Conservation (phyloP, 2,329 filamentous ascomycete genomes). For the Aspergillus arachidicola region DNA sequence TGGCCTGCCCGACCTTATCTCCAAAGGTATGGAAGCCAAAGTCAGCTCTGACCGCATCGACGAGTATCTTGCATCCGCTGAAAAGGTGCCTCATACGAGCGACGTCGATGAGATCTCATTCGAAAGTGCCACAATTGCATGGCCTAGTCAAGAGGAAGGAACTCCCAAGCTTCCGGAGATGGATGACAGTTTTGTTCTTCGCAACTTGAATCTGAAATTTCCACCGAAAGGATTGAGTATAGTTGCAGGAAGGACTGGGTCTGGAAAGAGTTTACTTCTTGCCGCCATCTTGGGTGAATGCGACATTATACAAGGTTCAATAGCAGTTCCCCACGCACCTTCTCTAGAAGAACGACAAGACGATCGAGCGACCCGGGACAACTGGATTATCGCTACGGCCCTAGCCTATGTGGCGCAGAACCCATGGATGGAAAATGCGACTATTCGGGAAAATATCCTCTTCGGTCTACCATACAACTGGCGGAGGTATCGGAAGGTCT, state of each 20-base stretch:
- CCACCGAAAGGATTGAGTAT: constrained; percentile 72
- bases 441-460: constrained; percentile 75
- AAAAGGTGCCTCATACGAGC: constrained; percentile 59
- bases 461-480: constrained; percentile 73
- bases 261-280: constrained; percentile 74
- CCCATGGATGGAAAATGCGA: constrained; percentile 83
- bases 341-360: constrained; percentile 63
- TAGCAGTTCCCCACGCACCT: constrained; percentile 56
- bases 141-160: constrained; percentile 66
- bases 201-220: constrained; percentile 67
- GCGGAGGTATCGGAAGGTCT: constrained; percentile 69
- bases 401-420: constrained; percentile 78
- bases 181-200: constrained; percentile 58
- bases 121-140: constrained; percentile 68
- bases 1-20: constrained; percentile 72
- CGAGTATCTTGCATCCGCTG: constrained; percentile 67
- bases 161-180: constrained; percentile 39
- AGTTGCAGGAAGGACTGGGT: constrained; percentile 75
- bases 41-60: constrained; percentile 75
- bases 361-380: constrained; percentile 58
- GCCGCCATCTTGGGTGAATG: constrained; percentile 74
- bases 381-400: constrained; percentile 72
- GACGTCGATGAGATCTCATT: constrained; percentile 65
- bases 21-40: constrained; percentile 70
- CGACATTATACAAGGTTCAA: constrained; percentile 65